Base-by-base conservation (phyloP, 2,329 filamentous ascomycete genomes). In the Nemania serpens region DNA sequence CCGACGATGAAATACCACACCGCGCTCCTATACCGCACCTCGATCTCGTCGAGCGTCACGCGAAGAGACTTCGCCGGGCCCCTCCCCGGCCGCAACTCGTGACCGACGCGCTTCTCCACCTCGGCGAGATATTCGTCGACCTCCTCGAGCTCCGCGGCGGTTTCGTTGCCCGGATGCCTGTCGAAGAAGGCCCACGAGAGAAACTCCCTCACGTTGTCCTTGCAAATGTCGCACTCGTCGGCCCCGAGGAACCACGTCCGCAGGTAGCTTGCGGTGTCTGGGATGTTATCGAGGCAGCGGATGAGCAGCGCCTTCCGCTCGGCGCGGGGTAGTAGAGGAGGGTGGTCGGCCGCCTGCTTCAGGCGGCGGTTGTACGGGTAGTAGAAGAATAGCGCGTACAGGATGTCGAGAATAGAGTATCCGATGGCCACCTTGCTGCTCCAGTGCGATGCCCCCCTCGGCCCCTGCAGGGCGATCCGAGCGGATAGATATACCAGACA, bases 151-250 rank as follows among this genome's bases (percentile, higher is more conserved):
- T 77, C 70, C 5, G 79, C 76, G 0, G 70, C 66, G 4, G 68
- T 66, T 46, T 71, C 66, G 9, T 62, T 46, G 12, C 42, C 72
- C 18, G 61, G 67, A 67, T 56, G 63, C 29, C 67, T 68, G 49
- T 88, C 86, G 61, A 88, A 84, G 68, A 91, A 86, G 1, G 84
- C 87, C 89, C 89, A 91, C 9, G 83, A 77, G 20, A 89, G 73
- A 66, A 90, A 91, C 63, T 89, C 85, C 65, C 80, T 81, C 54
- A 91, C 74, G 68, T 91, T 90, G n/a, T 90, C 87, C n/a, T 82
- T 77, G 46, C 81, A 79, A 56, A 91, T 85, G 36, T 88, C 85
- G 17, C 77, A 72, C 1, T 78, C 59, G 10, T 81, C 76, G 1
- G 87, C 84, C 34, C 83, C 84, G n/a, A 86, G 77, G 65, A 91